Evolutionary conservation across 169 alveolate genomes (phyloP), one percentile per base, ranked within the genome.

Genomic region (Eimeria falciformis): DNA sequence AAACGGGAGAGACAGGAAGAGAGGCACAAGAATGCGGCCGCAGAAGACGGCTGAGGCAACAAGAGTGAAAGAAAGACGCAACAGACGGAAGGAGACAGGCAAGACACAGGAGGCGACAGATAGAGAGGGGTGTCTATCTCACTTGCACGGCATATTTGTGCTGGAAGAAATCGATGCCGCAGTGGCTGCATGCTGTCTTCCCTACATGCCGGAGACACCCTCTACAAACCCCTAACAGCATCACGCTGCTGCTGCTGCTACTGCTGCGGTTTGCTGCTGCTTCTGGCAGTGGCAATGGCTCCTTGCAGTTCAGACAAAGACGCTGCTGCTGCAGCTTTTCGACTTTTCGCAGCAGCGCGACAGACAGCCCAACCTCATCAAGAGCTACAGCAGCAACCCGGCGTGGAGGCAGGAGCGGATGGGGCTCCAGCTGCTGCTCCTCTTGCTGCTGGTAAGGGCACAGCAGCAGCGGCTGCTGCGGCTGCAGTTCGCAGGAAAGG

Each of bases 391-490:
- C 46, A 66, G 21, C 78, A n/a, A n/a, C 2, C 78, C 6, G 45
- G 18, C 27, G 77, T 45, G n/a, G 77, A 37, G 5, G 45, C 78
- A 5, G 21, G 47, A 7, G 78, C 45, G 23, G 78, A 40, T 17
- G 45, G 45, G 7, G 78, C 45, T 11, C 25, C 78, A 7, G 78
- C 5, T 66, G 1, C 43, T 66, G 78, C 78, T 5, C 4, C 45
- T 23, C 0, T 4, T 0, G 78, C 45, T 66, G 78, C 78, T 66
- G 77, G 46, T 66, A 45, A 37, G 3, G 27, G 17, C 27, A 45
- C 11, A 25, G 78, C 78, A 27, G 50, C 50, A 27, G 83, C 3
- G 11, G 33, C 83, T 71, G 83, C 27, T 71, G 83, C 58, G 33
- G 81, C 25, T 0, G 83, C 83, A 14, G 45, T 17, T 45, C 37